phyloP scores from a whole-genome alignment of 768 basidiomycete species.

The Lyophyllum decastes region DNA sequence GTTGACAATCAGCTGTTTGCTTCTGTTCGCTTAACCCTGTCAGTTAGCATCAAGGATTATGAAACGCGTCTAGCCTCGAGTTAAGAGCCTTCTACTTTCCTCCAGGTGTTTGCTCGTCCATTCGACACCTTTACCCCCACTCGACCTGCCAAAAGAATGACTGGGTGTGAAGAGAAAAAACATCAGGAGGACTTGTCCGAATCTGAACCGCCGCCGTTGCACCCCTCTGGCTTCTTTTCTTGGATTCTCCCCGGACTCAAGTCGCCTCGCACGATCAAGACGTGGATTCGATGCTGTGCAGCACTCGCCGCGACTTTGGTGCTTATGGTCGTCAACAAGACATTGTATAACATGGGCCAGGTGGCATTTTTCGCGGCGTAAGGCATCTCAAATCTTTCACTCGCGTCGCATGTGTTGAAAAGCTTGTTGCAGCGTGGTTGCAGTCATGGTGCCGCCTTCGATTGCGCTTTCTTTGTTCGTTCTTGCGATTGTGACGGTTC shows the following conservation, averaged over 20 bases:
- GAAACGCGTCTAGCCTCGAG: background rate
- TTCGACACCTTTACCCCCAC: background rate
- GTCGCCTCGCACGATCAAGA: conserved; percentile 37
- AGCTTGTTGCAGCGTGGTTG: conserved; percentile 31
- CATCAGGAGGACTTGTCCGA: background rate
- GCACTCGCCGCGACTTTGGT: conserved; percentile 32
- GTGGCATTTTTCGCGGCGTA: conserved; percentile 42
- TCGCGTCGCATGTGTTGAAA: background rate
- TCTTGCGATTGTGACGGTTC: conserved; percentile 31
- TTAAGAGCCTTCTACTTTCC: background rate
- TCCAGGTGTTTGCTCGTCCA: background rate
- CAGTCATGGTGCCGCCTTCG: conserved; percentile 39
- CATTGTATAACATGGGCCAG: conserved; percentile 40
- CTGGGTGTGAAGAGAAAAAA: conserved; percentile 6
- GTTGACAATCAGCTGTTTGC: background rate
- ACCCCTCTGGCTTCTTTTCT: conserved; percentile 22
- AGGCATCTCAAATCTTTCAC: conserved; percentile 12
- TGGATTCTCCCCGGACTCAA: conserved; percentile 36
- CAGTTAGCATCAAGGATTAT: background rate
- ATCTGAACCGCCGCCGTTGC: background rate
- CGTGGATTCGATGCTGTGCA: conserved; percentile 39
- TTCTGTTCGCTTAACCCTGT: background rate
- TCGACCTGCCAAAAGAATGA: conserved; percentile 10
- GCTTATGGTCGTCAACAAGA: conserved; percentile 33
- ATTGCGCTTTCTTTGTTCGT: conserved; percentile 40